phyloP scores from a whole-genome alignment of 805 yeast species.

The Cyberlindnera amylophila region DNA sequence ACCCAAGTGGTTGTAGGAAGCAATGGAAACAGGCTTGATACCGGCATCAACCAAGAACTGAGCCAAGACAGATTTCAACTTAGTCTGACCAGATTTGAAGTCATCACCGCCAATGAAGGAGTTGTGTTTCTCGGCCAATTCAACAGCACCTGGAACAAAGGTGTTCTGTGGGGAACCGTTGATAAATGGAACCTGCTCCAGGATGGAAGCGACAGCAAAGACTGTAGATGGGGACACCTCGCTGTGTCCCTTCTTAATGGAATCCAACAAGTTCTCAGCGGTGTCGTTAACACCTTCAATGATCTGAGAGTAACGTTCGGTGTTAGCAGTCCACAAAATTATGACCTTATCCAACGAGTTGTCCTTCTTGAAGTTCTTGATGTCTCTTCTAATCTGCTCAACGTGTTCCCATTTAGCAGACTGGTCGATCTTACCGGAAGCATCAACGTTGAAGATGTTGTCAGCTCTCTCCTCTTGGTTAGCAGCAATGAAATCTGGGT shows the following conservation, averaged over 20 bases:
- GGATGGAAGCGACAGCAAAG: constrained; percentile 88
- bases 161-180: constrained; percentile 98
- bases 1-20: constrained; percentile 94
- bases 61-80: constrained; percentile 92
- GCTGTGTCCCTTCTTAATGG: constrained; percentile 74
- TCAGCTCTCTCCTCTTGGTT: constrained; percentile 92
- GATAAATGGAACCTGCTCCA: constrained; percentile 85
- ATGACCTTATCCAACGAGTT: constrained; percentile 82
- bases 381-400: constrained; percentile 80
- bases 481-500: constrained; percentile 95
- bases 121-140: constrained; percentile 74
- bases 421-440: constrained; percentile 46
- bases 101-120: constrained; percentile 94
- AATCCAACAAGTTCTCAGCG: constrained; percentile 66
- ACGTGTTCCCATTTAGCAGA: constrained; percentile 85
- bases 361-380: constrained; percentile 65
- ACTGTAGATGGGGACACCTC: constrained; percentile 93
- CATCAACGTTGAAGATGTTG: constrained; percentile 64
- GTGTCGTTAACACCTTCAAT: constrained; percentile 83
- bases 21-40: constrained; percentile 89
- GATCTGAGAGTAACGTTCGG: constrained; percentile 86
- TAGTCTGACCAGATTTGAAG: constrained; percentile 95
- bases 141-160: constrained; percentile 91
- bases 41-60: constrained; percentile 97
- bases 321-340: constrained; percentile 95